Evolutionary conservation across 2,329 filamentous ascomycete species (phyloP).

Genomic region (Fusarium sp.): DNA sequence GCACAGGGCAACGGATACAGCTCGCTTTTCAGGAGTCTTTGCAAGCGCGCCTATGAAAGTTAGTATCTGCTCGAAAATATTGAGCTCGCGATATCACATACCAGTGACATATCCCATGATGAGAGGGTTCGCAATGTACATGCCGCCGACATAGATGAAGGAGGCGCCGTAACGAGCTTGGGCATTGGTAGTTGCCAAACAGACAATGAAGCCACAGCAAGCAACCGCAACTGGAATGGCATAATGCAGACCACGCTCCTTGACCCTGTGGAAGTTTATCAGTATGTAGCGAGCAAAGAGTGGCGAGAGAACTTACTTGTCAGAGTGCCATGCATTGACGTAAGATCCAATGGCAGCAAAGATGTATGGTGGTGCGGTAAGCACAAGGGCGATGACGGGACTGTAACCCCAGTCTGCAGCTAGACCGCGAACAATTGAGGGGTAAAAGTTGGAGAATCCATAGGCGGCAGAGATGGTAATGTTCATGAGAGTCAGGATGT

Average conservation of each 20-base stretch:
- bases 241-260: constrained; percentile 18
- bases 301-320: not conserved
- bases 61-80: fast-evolving
- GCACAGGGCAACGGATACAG: constrained; percentile 18
- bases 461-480: constrained; percentile 23
- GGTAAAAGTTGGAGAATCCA: constrained; percentile 28
- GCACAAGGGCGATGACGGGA: constrained; percentile 15
- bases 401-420: constrained; percentile 23
- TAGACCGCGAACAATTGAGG: constrained; percentile 12
- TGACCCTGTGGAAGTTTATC: not conserved
- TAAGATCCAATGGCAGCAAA: constrained; percentile 23
- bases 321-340: constrained; percentile 28
- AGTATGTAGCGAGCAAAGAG: fast-evolving
- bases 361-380: constrained; percentile 17
- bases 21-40: constrained; percentile 16
- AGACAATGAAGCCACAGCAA: constrained; percentile 19
- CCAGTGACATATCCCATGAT: constrained; percentile 29
- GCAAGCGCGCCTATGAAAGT: constrained; percentile 6
- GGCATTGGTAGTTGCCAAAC: not conserved
- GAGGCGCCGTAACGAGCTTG: constrained; percentile 21
- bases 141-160: constrained; percentile 8
- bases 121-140: constrained; percentile 28
- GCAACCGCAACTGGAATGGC: constrained; percentile 15
- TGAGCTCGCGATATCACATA: fast-evolving
- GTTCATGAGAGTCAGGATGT: constrained; percentile 27